These are phyloP conservation scores for Phytophthora pisi DNA, from an alignment of 352 stramenopile genomes.

Conservation along the genomic window DNA sequence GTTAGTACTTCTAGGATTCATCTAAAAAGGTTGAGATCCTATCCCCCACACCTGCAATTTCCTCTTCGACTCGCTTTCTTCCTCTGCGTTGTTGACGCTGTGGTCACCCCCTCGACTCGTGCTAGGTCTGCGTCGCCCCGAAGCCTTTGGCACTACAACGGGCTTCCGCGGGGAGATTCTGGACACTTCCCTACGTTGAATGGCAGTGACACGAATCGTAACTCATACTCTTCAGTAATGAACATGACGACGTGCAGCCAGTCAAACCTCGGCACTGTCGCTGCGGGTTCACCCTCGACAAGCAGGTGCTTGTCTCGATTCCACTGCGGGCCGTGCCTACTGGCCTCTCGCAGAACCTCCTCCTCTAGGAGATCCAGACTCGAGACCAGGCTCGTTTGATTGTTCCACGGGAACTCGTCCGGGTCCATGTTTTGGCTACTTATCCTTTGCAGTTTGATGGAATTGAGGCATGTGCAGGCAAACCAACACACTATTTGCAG, in stretches of 20 bases:
- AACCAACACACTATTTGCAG: conserved; percentile 28
- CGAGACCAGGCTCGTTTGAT: conserved; percentile 22
- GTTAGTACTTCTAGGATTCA: not conserved
- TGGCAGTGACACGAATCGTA: not conserved
- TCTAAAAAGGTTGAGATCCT: not conserved
- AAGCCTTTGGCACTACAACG: conserved; percentile 7
- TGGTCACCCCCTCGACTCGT: conserved; percentile 9
- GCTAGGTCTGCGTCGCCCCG: conserved; percentile 7
- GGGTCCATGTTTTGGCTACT: conserved; percentile 18
- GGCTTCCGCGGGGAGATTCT: conserved; percentile 32
- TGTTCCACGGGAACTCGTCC: conserved; percentile 18
- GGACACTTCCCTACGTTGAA: conserved; percentile 24
- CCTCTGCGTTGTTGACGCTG: conserved; percentile 38
- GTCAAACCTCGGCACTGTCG: conserved; percentile 26
- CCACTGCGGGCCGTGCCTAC: conserved; percentile 9
- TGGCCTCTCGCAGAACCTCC: conserved; percentile 23
- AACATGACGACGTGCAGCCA: not conserved
- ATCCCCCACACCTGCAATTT: conserved; percentile 28
- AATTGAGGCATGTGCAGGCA: not conserved
- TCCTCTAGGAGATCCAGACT: conserved; percentile 35
- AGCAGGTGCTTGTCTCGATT: conserved; percentile 27
- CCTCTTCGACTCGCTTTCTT: conserved; percentile 16
- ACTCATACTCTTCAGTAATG: not conserved
- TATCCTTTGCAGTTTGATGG: not conserved
- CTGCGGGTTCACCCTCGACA: conserved; percentile 34